phyloP scores from a whole-genome alignment of 805 yeast genomes.

The Komagataella ulmi region DNA sequence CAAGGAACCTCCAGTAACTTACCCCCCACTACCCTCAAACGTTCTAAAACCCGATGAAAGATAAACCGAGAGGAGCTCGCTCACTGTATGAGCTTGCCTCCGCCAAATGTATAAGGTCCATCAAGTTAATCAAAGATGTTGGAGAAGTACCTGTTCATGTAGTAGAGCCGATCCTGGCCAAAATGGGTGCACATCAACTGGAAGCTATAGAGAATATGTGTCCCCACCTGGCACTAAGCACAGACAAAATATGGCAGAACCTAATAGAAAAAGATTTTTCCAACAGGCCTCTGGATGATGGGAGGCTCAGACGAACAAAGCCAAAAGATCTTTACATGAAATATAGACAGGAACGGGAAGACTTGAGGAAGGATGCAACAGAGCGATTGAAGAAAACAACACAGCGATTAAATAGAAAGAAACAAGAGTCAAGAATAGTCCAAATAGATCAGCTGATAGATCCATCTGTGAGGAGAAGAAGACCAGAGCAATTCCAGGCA shows the following conservation, averaged over 20 bases:
- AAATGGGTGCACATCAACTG: constrained; percentile 31
- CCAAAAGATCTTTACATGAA: constrained; percentile 22
- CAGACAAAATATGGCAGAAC: constrained; percentile 32
- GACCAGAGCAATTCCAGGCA: background rate
- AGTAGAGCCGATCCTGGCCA: constrained; percentile 29
- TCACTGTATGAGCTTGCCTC: constrained; percentile 14
- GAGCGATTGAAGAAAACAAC: constrained; percentile 29
- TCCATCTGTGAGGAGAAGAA: background rate
- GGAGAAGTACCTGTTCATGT: constrained; percentile 28
- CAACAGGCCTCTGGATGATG: constrained; percentile 21
- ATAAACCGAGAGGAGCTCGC: constrained; percentile 7
- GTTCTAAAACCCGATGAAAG: background rate
- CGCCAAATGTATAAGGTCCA: constrained; percentile 16
- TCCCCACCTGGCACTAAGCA: constrained; percentile 24
- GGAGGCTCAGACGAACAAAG: constrained; percentile 1
- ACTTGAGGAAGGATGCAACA: constrained; percentile 28
- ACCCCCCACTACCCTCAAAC: too few relatives aligned
- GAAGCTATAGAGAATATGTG: constrained; percentile 25
- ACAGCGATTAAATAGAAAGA: constrained; percentile 22
- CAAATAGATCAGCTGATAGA: background rate
- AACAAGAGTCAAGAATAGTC: constrained; percentile 7
- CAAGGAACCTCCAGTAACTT: background rate
- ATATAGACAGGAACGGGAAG: constrained; percentile 26
- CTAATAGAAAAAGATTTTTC: constrained; percentile 34
- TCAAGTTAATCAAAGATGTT: constrained; percentile 17